phyloP scores from a whole-genome alignment of 805 yeast species.

The Ascoidea rubescens region DNA sequence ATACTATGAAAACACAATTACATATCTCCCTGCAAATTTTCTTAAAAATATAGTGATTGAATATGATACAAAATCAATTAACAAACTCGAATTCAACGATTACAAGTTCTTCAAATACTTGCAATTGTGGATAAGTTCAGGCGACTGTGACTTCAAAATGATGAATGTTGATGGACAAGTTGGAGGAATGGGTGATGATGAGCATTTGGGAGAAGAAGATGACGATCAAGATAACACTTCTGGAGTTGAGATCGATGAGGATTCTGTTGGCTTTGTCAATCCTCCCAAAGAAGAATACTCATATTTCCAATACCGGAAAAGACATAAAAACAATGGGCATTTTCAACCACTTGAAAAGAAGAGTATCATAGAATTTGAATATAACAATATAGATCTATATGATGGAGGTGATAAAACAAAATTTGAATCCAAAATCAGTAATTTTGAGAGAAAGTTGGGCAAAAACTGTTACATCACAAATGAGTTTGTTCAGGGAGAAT shows the following conservation, averaged over 20 bases:
- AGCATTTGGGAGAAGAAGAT: not conserved
- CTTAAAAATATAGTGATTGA: not conserved
- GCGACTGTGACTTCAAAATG: not conserved
- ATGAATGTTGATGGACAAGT: not conserved
- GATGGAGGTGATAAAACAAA: not conserved
- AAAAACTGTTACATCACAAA: not conserved
- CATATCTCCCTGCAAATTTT: not conserved
- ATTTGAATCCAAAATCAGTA: not conserved
- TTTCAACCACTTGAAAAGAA: not conserved
- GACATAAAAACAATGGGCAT: not conserved
- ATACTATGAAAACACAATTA: slow-evolving; percentile 26
- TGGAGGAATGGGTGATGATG: not conserved
- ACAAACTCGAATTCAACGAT: not conserved
- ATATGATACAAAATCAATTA: not conserved
- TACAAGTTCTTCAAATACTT: not conserved
- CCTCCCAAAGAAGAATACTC: no score
- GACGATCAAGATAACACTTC: not conserved
- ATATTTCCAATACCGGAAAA: not conserved
- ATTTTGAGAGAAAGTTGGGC: not conserved
- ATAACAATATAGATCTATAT: no score
- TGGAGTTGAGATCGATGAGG: not conserved
- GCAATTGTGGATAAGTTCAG: not conserved
- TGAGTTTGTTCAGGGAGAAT: not conserved
- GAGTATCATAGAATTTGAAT: not conserved
- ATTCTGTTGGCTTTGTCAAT: not conserved